A percentile compares a stretch with the other conserved stretches of the same genome.
phyloP scores from a whole-genome alignment of 139 green algal genomes.

The Diplosphaera chodatii region DNA sequence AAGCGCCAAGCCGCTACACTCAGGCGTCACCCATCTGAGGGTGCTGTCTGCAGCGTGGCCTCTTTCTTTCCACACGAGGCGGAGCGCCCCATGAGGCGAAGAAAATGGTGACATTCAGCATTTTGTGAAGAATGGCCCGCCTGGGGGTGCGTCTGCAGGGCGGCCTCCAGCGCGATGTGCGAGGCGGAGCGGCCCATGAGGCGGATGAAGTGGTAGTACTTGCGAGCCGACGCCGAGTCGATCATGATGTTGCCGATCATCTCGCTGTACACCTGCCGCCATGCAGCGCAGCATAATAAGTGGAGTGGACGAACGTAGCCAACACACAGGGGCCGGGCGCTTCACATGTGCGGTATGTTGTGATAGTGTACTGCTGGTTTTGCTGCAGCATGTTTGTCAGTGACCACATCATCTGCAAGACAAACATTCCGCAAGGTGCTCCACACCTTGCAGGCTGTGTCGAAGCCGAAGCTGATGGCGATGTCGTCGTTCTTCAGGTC shows the following conservation, averaged over 20 bases:
- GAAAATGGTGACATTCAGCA: no score
- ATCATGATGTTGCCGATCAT: constrained; percentile 57
- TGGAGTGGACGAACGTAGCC: no score
- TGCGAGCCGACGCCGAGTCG: constrained; percentile 37
- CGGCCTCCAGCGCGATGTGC: constrained; percentile 62
- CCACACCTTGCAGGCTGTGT: constrained; percentile 60
- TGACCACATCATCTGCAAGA: no score
- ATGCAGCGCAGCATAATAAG: no score
- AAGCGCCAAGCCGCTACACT: no score
- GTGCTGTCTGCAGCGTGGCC: constrained; percentile 55
- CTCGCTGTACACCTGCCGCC: constrained; percentile 43
- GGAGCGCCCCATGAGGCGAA: constrained; percentile 55
- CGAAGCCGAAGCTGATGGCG: constrained; percentile 56
- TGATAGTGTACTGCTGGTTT: no score
- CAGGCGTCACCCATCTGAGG: constrained; percentile 40
- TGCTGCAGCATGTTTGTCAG: no score
- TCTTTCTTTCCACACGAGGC: constrained; percentile 63
- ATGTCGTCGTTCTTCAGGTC: constrained; percentile 54
- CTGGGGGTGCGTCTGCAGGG: constrained; percentile 61
- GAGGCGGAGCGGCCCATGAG: constrained; percentile 55
- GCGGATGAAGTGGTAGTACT: constrained; percentile 70
- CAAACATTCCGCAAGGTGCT: no score
- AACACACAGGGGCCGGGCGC: no score
- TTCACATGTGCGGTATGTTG: no score
- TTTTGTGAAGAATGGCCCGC: no score